phyloP scores from a whole-genome alignment of 1,139 yeast genomes.

The Casaregolazyma suthepensis region DNA sequence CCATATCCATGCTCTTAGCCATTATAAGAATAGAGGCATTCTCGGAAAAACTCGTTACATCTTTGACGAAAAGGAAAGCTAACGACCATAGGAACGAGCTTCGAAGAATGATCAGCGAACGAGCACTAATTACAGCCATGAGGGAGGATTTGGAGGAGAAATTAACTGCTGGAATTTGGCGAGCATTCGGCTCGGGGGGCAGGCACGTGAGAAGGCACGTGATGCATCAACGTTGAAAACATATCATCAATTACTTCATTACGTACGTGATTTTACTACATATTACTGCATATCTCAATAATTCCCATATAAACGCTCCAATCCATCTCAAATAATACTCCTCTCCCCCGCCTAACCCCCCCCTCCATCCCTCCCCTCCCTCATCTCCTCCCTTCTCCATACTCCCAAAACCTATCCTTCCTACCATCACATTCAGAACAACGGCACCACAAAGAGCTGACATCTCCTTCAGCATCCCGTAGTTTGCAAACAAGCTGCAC shows the following conservation, averaged over 20 bases:
- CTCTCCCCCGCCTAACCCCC: not conserved
- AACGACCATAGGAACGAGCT: slow-evolving; percentile 40
- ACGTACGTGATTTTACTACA: too few species aligned
- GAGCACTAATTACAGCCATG: slow-evolving; percentile 25
- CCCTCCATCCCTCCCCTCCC: not conserved
- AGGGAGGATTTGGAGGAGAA: not conserved
- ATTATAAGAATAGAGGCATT: slow-evolving; percentile 45
- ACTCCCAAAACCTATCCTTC: not conserved
- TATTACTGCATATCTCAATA: not conserved
- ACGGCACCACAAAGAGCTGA: not conserved
- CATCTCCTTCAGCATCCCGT: not conserved
- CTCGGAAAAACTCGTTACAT: slow-evolving; percentile 34
- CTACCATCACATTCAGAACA: not conserved
- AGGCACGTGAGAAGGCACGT: not conserved
- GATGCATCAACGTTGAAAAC: not conserved
- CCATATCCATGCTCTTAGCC: slow-evolving; percentile 51
- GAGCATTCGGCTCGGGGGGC: not conserved
- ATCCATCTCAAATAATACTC: not conserved
- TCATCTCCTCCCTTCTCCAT: not conserved
- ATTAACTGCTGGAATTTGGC: not conserved
- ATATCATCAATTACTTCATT: not conserved
- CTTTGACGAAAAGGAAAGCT: slow-evolving; percentile 37
- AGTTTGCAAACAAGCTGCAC: not conserved
- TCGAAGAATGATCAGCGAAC: slow-evolving; percentile 32
- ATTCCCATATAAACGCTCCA: not conserved